Evolutionary conservation across 2,329 filamentous ascomycete genomes (phyloP).

Genomic region (Colletotrichum zoysiae): DNA sequence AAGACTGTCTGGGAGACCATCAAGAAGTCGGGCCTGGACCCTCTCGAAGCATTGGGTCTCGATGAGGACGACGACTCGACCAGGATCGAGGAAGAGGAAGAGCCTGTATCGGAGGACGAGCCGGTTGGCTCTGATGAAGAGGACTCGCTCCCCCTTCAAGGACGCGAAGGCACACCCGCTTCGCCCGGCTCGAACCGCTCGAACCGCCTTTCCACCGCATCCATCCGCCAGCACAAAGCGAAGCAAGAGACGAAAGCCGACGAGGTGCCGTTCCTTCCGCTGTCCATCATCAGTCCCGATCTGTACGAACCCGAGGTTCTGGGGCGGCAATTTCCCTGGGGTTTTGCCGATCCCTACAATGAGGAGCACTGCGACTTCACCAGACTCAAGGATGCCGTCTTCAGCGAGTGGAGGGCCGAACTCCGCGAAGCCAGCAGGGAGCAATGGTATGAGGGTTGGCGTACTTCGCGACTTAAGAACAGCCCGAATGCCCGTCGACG

Average conservation of each 20-base stretch:
- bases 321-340: conserved; percentile 95
- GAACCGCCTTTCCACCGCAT: conserved; percentile 61
- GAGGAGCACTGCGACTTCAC: conserved; percentile 93
- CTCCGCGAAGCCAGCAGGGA: conserved; percentile 91
- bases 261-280: conserved; percentile 79
- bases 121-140: conserved; percentile 46
- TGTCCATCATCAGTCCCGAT: conserved; percentile 95
- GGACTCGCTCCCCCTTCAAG: conserved; percentile 57
- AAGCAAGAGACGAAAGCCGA: conserved; percentile 61
- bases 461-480: conserved; percentile 76
- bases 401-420: conserved; percentile 92
- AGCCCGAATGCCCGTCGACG: conserved; percentile 55
- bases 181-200: conserved; percentile 58
- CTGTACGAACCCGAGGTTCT: conserved; percentile 84
- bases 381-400: conserved; percentile 90
- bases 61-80: conserved; percentile 77
- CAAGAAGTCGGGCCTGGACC: conserved; percentile 87
- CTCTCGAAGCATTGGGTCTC: conserved; percentile 85
- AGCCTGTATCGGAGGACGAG: conserved; percentile 53
- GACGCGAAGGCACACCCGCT: conserved; percentile 47
- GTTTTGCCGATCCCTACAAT: conserved; percentile 94
- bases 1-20: conserved; percentile 90
- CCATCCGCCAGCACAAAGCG: conserved; percentile 59
- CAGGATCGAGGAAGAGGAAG: conserved; percentile 69
- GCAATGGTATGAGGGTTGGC: conserved; percentile 96